Evolutionary conservation across 352 stramenopile species (phyloP), one percentile per base, ranked within the genome.

Genomic region (Phytophthora pseudosyringae): DNA sequence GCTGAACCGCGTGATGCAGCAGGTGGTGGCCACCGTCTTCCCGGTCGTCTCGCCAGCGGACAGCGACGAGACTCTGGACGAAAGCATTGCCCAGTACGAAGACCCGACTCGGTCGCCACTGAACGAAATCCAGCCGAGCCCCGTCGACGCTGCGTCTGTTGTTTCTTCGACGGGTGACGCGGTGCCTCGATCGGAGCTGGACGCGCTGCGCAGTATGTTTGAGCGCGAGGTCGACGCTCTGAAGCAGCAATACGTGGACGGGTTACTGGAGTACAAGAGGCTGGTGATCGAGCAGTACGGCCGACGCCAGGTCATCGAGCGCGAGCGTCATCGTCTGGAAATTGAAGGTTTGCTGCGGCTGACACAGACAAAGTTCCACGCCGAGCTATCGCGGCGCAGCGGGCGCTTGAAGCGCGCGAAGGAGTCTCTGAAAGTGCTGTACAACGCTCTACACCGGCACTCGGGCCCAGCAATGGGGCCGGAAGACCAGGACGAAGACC

Each of bases 251-350:
- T 90, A 90, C 46, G 74, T 90, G 13, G 57, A 71, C 0, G 71
- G 73, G 0, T 53, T 92, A 32, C 63, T 83, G 18, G 83, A 90
- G 55, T 92, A 92, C 75, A 92, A 92, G 63, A 71, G 65, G 5
- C 58, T 92, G 7, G 70, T 92, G n/a, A 76, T 92, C 43, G 79
- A 89, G 28, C 83, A 92, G 64, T 90, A 86, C 45, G 81, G 81
- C 38, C 71, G 79, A n/a, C 70, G 78, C 1, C 83, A 89, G 47
- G 65, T 45, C 38, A 73, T 89, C 18, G 77, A 87, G 39, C 79
- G 73, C 51, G 71, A 86, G 35, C 73, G 73, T n/a, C 81, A 90
- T 45, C 77, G 76, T 4, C 36, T 80, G n/a, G 77, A 92, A 59
- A 76, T 92, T 38, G 83, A 92, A 39, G 76, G 79, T 4, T 58